phyloP scores from a whole-genome alignment of 768 basidiomycete genomes.

The Symmetrospora coprosmae region DNA sequence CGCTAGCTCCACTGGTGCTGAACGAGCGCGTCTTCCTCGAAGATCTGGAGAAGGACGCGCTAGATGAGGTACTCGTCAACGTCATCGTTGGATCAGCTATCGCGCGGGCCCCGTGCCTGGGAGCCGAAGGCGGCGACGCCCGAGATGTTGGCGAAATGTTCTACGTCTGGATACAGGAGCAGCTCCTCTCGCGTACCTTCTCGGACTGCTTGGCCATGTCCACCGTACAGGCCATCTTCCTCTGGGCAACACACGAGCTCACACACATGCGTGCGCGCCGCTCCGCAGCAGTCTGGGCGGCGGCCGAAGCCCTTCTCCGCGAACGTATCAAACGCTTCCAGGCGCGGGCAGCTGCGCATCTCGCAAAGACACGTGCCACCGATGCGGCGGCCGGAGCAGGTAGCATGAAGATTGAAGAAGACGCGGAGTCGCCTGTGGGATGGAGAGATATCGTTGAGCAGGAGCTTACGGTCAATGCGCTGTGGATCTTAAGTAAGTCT shows the following conservation, averaged over 20 bases:
- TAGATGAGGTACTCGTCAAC: background rate
- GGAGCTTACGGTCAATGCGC: conserved; percentile 9
- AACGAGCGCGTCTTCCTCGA: conserved; percentile 16
- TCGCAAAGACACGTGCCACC: background rate
- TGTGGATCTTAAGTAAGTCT: conserved; percentile 8
- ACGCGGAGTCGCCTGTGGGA: background rate
- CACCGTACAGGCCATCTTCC: conserved; percentile 11
- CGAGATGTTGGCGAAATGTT: conserved; percentile 3
- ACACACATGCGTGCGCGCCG: conserved; percentile 17
- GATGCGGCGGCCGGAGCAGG: background rate
- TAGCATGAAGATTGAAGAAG: background rate
- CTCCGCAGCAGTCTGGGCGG: background rate
- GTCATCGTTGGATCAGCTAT: conserved; percentile 16
- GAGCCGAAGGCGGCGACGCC: background rate
- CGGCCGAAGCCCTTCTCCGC: conserved; percentile 2
- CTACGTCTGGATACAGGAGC: background rate
- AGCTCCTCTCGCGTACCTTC: background rate
- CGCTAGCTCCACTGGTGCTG: conserved; percentile 4
- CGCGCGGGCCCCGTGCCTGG: conserved; percentile 16
- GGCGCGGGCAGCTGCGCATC: too few relatives aligned
- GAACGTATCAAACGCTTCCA: background rate
- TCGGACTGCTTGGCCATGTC: background rate
- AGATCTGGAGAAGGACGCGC: background rate
- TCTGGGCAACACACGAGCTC: conserved; percentile 15
- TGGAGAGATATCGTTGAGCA: conserved; percentile 15